Evolutionary conservation across 2,329 filamentous ascomycete species (phyloP), one percentile per base, ranked within the genome.

Genomic region (Scedosporium minutisporum): DNA sequence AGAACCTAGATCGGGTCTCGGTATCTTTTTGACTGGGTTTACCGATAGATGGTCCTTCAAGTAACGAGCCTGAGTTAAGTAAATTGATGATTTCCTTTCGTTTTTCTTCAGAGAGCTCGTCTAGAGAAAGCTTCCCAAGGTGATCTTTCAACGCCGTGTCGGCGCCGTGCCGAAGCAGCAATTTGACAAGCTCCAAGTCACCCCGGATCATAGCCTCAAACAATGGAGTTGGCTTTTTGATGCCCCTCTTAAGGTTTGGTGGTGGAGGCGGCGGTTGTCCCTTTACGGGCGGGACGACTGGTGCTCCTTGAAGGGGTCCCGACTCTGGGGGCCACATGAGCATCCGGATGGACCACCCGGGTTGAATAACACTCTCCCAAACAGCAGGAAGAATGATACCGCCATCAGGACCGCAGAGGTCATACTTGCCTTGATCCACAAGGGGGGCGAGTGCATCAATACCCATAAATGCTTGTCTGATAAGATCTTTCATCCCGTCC

Each of bases 351-450:
- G 81, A 77, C 86, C 89, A 48, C 71, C 92, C 89, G 2, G 90
- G 90, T 72, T 93, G 82, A 61, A 93, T 78, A 57, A 91, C 87
- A 67, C 86, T 89, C 67, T 93, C 89, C 90, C 90, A 93, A 10
- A 93, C 85, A 4, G 72, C 69, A 23, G 44, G 44, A 9, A 48
- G 44, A 48, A 48, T 48, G 6, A 48, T 48, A 48, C n/a, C 44
- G 16, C 44, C 44, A 21, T 48, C 44, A 48, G 21, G n/a, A 21
- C 44, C 44, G 44, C 16, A 18, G 44, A 48, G 16, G 44, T 48
- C 44, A 48, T 48, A 48, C 16, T 48, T n/a, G 44, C 44, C 44
- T n/a, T 48, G 44, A 23, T 3, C n/a, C 6, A 48, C 44, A n/a
- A 18, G 44, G 6, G 44, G 21, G 44, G 6, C 44, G 21, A 48